Evolutionary conservation across 2,329 filamentous ascomycete species (phyloP).

Genomic region (Ophiostoma ulmi): DNA sequence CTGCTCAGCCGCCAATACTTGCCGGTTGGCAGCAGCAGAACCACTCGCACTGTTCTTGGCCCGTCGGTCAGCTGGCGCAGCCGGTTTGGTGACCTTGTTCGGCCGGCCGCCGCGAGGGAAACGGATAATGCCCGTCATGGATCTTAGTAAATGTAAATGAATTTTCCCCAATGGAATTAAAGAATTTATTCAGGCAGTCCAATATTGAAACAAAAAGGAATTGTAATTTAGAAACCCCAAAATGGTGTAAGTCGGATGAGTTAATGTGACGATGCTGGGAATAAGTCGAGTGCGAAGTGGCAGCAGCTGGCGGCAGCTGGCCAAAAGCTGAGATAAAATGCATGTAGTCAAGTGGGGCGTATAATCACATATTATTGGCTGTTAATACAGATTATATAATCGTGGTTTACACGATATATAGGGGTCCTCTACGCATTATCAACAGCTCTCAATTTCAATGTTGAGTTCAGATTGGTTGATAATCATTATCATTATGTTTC

Average conservation of each 20-base stretch:
- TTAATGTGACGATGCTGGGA: background rate
- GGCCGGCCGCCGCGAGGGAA: slow-evolving; percentile 38
- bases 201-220: background rate
- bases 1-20: slow-evolving; percentile 22
- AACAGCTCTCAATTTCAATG: background rate
- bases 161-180: background rate
- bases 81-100: slow-evolving; percentile 43
- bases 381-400: background rate
- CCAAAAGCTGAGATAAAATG: background rate
- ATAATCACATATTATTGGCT: background rate
- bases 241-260: slow-evolving; percentile 9
- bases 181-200: background rate
- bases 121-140: slow-evolving; percentile 38
- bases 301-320: slow-evolving; percentile 28
- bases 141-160: background rate
- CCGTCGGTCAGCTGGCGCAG: slow-evolving; percentile 18
- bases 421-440: background rate
- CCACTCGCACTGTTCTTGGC: background rate
- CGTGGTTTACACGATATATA: background rate
- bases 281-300: slow-evolving; percentile 13
- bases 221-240: background rate
- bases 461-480: background rate
- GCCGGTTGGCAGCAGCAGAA: slow-evolving; percentile 24
- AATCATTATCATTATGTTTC: background rate
- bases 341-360: background rate